Percentiles rank a stretch among this genome's conserved stretches.
These are phyloP conservation scores for Pseudogymnoascus sp. DNA, from an alignment of 2,329 filamentous ascomycete species.

Conservation along the genomic window DNA sequence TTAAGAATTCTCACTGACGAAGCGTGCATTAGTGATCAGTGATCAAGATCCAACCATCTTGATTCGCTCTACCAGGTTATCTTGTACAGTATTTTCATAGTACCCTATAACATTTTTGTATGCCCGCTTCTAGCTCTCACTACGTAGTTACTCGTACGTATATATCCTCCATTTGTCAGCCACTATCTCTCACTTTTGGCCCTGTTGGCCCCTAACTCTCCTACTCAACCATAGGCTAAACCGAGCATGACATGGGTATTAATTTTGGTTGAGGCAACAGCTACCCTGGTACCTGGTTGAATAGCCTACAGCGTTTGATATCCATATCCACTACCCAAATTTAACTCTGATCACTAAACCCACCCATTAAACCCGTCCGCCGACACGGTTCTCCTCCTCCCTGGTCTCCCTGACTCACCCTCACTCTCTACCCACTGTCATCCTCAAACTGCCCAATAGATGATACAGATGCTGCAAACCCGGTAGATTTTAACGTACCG, in stretches of 20 bases:
- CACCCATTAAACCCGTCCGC: not conserved
- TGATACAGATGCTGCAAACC: not conserved
- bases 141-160: not conserved
- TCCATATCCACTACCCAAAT: not conserved
- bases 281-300: slow-evolving; percentile 4
- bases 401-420: not conserved
- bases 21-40: not conserved
- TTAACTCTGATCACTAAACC: slow-evolving; percentile 3
- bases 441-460: not conserved
- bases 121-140: not conserved
- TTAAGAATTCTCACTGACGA: not conserved
- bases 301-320: not conserved
- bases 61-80: not conserved
- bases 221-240: not conserved
- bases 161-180: not conserved
- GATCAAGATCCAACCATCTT: not conserved
- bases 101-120: not conserved
- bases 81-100: not conserved
- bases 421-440: not conserved
- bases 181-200: not conserved
- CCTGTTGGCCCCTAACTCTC: not conserved
- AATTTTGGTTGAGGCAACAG: not conserved
- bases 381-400: not conserved
- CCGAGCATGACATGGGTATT: not conserved
- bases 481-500: not conserved